Conservation (phyloP, 352 stramenopile species). For the Pythium brachiatum region DNA sequence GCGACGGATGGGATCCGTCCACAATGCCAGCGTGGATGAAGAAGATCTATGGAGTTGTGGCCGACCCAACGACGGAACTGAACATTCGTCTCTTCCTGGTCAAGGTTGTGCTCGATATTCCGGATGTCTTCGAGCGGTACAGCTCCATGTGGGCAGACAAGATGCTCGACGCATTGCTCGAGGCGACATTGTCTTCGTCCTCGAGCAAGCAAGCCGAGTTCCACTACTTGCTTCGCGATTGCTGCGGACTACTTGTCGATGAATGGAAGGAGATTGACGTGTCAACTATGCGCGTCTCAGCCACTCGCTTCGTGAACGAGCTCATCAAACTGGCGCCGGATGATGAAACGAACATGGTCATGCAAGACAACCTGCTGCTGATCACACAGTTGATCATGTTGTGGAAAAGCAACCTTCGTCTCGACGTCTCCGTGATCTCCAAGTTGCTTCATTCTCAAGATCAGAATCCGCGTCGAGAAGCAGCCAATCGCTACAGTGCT, state of each 20-base stretch:
- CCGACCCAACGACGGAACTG: constrained; percentile 36
- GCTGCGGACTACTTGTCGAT: constrained; percentile 54
- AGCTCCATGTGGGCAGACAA: constrained; percentile 44
- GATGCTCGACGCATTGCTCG: constrained; percentile 54
- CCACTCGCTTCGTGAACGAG: constrained; percentile 53
- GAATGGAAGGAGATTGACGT: constrained; percentile 44
- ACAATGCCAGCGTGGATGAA: constrained; percentile 83
- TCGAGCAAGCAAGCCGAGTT: constrained; percentile 41
- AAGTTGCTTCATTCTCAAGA: constrained; percentile 38
- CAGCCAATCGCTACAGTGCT: constrained; percentile 41
- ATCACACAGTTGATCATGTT: constrained; percentile 48
- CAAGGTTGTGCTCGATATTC: constrained; percentile 69
- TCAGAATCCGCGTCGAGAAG: constrained; percentile 38
- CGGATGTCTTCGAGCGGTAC: constrained; percentile 54
- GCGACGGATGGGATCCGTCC: constrained; percentile 39
- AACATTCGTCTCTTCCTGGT: constrained; percentile 69
- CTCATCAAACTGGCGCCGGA: constrained; percentile 59
- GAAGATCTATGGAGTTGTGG: constrained; percentile 56
- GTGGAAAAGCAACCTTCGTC: constrained; percentile 47
- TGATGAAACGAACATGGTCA: constrained; percentile 40
- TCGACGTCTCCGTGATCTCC: constrained; percentile 41
- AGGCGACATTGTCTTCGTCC: constrained; percentile 34
- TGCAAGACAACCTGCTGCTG: constrained; percentile 65
- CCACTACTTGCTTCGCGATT: constrained; percentile 76
- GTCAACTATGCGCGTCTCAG: constrained; percentile 15